Percentiles rank a stretch among this genome's conserved stretches.
These are phyloP conservation scores for Alternaria triticimaculans DNA, from an alignment of 2,329 filamentous ascomycete species.

Conservation along the genomic window DNA sequence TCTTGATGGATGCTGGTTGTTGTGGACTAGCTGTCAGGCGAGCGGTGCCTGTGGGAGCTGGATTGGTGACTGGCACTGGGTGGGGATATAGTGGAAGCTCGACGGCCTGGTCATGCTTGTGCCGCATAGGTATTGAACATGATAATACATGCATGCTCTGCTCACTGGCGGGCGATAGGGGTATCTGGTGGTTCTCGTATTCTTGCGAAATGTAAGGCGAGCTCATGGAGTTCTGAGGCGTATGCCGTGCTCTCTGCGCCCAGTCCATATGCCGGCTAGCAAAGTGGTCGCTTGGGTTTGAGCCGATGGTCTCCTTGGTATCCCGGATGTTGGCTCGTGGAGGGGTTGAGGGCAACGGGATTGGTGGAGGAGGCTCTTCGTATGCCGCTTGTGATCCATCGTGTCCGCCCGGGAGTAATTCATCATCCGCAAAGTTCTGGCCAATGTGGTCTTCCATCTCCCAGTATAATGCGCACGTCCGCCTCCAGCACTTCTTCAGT, in stretches of 20 bases:
- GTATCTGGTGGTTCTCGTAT: constrained; percentile 42
- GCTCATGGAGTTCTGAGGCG: constrained; percentile 47
- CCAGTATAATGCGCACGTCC: constrained; percentile 90
- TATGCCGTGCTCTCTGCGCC: constrained; percentile 44
- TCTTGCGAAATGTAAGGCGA: constrained; percentile 44
- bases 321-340: constrained; percentile 32
- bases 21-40: constrained; percentile 42
- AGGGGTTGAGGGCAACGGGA: constrained; percentile 31
- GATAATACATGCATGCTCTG: constrained; percentile 65
- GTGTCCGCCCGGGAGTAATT: constrained; percentile 78
- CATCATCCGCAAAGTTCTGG: constrained; percentile 64
- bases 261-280: constrained; percentile 49
- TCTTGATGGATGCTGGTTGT: constrained; percentile 34
- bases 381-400: constrained; percentile 50
- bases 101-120: constrained; percentile 43
- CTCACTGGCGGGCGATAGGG: constrained; percentile 54
- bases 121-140: constrained; percentile 63
- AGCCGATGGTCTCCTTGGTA: constrained; percentile 43
- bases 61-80: constrained; percentile 43
- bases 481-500: constrained; percentile 95
- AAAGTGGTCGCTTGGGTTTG: constrained; percentile 49
- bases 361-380: constrained; percentile 25
- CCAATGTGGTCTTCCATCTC: constrained; percentile 72
- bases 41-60: constrained; percentile 36
- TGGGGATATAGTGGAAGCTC: constrained; percentile 51